These are phyloP conservation scores for Mycena citricolor DNA, from an alignment of 1,284 basidiomycete genomes.

Conservation along the genomic window DNA sequence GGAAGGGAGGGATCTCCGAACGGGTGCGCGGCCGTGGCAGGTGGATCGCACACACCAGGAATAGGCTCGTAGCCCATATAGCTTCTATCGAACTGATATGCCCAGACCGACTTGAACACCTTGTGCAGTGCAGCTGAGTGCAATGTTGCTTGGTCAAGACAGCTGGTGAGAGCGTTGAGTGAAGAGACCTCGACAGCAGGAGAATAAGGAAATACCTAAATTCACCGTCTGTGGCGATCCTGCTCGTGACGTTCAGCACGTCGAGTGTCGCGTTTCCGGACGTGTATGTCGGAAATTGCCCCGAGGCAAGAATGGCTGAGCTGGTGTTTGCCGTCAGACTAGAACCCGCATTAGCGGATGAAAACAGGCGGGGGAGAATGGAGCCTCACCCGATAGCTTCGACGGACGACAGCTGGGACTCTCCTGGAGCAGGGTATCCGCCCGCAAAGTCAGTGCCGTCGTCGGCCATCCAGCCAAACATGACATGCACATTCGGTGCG, in stretches of 20 bases:
- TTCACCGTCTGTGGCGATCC: conserved; percentile 31
- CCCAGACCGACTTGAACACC: conserved; percentile 29
- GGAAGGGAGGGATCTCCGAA: conserved; percentile 32
- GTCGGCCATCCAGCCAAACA: conserved; percentile 47
- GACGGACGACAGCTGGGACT: conserved; percentile 24
- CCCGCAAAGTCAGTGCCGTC: conserved; percentile 39
- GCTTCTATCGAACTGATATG: conserved; percentile 34
- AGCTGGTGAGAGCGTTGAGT: conserved; percentile 14
- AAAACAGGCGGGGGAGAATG: background rate
- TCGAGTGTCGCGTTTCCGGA: conserved; percentile 25
- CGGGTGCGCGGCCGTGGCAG: conserved; percentile 25
- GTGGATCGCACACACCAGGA: conserved; percentile 28
- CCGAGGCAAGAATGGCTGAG: conserved; percentile 21
- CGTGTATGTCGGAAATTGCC: conserved; percentile 28
- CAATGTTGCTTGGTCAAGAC: conserved; percentile 34
- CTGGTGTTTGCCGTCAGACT: conserved; percentile 22
- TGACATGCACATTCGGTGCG: conserved; percentile 41
- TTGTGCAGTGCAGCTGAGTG: conserved; percentile 28
- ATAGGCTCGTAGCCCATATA: conserved; percentile 31
- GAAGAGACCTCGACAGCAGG: background rate
- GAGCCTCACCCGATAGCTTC: conserved; percentile 26
- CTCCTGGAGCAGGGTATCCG: conserved; percentile 24
- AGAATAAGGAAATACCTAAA: conserved; percentile 24
- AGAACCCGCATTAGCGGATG: conserved; percentile 6
- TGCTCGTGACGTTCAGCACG: conserved; percentile 30